A percentile compares a stretch with the other conserved stretches of the same genome.
Conservation (phyloP, 352 stramenopile species). For the Phytophthora fragariaefolia region DNA sequence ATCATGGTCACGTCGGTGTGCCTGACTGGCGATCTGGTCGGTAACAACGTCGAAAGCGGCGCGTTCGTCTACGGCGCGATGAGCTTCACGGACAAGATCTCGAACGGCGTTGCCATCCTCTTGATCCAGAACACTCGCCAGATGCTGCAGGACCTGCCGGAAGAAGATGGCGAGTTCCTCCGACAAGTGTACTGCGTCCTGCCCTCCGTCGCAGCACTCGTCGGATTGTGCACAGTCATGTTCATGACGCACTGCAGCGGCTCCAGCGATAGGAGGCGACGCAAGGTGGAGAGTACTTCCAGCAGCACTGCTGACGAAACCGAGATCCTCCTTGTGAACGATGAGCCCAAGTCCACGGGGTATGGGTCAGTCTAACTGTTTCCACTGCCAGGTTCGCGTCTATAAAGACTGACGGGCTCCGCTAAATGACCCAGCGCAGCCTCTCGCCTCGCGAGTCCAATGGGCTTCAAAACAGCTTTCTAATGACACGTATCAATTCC, state of each 20-base stretch:
- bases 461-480: not conserved
- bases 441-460: constrained; percentile 16
- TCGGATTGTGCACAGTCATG: constrained; percentile 67
- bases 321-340: constrained; percentile 30
- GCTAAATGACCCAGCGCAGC: constrained; percentile 19
- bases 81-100: constrained; percentile 91
- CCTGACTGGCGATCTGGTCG: constrained; percentile 81
- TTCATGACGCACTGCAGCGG: constrained; percentile 79
- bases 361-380: constrained; percentile 32
- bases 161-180: constrained; percentile 72
- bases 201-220: constrained; percentile 61
- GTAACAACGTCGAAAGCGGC: constrained; percentile 82
- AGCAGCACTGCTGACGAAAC: constrained; percentile 40
- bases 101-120: constrained; percentile 82
- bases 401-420: constrained; percentile 15
- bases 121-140: constrained; percentile 85
- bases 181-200: constrained; percentile 79
- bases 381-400: not conserved
- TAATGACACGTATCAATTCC: constrained; percentile 3
- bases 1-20: constrained; percentile 90
- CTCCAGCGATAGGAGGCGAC: constrained; percentile 32
- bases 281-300: constrained; percentile 27
- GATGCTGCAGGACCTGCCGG: constrained; percentile 61
- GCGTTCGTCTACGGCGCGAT: constrained; percentile 89
- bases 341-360: constrained; percentile 13